Conservation (phyloP, 805 yeast genomes). For the Spencermartinsiella europaea region DNA sequence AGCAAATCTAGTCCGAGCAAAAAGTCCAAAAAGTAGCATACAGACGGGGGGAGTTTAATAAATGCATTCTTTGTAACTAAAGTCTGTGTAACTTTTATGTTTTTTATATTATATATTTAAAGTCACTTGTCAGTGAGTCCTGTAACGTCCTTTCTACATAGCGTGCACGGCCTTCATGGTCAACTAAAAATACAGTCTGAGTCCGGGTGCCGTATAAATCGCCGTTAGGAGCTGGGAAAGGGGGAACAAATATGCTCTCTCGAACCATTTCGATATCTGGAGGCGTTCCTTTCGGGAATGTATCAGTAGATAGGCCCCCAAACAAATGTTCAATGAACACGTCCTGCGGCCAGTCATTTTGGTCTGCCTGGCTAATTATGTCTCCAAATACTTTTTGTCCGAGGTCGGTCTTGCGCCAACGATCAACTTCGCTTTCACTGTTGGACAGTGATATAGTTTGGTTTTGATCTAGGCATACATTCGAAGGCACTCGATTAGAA, state of each 20-base stretch:
- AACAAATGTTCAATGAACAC: slow-evolving; percentile 49
- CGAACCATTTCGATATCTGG: slow-evolving; percentile 42
- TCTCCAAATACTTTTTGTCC: slow-evolving; percentile 45
- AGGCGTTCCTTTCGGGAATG: slow-evolving; percentile 24
- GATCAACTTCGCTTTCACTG: slow-evolving; percentile 2
- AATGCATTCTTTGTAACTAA: too few species aligned
- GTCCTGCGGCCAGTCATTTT: slow-evolving; percentile 20
- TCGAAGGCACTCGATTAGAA: slow-evolving; percentile 6
- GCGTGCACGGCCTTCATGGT: slow-evolving; percentile 20
- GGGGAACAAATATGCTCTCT: slow-evolving; percentile 69
- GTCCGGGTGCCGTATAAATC: slow-evolving; percentile 80
- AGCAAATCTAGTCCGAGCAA: neutral
- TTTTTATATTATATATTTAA: slow-evolving; percentile 2
- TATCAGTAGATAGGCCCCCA: slow-evolving; percentile 47
- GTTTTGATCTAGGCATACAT: neutral
- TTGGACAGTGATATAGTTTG: slow-evolving; percentile 7
- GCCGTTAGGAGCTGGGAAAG: slow-evolving; percentile 45
- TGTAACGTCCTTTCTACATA: slow-evolving; percentile 7
- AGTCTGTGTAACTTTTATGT: too few species aligned
- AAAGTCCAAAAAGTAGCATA: slow-evolving; percentile 1
- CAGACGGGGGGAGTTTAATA: too few species aligned
- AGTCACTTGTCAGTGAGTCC: slow-evolving; percentile 2
- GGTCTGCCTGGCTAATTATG: slow-evolving; percentile 22
- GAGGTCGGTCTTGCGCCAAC: slow-evolving; percentile 63
- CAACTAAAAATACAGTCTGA: slow-evolving; percentile 68